phyloP scores from a whole-genome alignment of 1,284 basidiomycete species.

The Phlebopus sp. region DNA sequence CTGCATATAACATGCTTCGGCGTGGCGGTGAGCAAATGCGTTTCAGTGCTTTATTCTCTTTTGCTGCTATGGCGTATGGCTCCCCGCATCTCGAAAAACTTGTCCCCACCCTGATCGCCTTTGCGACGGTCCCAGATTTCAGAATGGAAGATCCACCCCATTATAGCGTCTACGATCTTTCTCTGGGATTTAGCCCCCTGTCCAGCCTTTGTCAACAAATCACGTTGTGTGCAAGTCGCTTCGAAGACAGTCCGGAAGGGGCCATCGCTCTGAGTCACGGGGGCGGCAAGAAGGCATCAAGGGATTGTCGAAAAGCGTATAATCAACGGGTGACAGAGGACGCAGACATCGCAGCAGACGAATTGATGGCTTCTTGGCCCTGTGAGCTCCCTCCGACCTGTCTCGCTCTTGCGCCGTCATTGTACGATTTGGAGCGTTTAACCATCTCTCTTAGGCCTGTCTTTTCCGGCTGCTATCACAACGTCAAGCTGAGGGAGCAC shows the following conservation, averaged over 20 bases:
- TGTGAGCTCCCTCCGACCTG: slow-evolving; percentile 8
- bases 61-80: slow-evolving; percentile 32
- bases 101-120: slow-evolving; percentile 31
- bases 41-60: slow-evolving; percentile 31
- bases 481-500: slow-evolving; percentile 15
- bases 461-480: slow-evolving; percentile 17
- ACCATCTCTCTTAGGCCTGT: background rate
- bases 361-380: slow-evolving; percentile 18
- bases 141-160: slow-evolving; percentile 11
- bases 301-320: slow-evolving; percentile 12
- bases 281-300: slow-evolving; percentile 11
- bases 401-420: slow-evolving; percentile 1
- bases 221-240: slow-evolving; percentile 2
- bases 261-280: background rate
- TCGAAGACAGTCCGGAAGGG: slow-evolving; percentile 18
- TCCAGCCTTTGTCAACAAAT: slow-evolving; percentile 8
- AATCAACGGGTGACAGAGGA: slow-evolving; percentile 9
- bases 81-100: slow-evolving; percentile 11
- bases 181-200: slow-evolving; percentile 11
- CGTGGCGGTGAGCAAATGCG: slow-evolving; percentile 9
- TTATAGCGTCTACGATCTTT: slow-evolving; percentile 14
- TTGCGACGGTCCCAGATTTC: slow-evolving; percentile 24
- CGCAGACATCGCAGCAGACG: background rate
- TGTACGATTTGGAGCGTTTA: slow-evolving; percentile 12
- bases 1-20: slow-evolving; percentile 31